Conservation (phyloP, 306 rosid species). For the Casuarina glauca region DNA sequence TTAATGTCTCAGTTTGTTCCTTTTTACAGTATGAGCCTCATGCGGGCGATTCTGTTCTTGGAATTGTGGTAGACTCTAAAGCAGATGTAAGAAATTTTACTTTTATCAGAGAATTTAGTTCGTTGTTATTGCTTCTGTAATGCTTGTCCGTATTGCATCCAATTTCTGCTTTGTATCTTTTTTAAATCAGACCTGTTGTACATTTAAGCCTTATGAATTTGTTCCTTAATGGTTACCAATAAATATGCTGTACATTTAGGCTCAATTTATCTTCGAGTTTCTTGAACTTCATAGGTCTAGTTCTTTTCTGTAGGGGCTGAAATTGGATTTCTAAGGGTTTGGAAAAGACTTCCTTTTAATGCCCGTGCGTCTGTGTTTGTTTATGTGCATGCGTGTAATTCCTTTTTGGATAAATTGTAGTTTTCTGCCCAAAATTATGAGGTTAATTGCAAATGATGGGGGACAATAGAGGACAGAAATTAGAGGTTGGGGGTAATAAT, state of each 20-base stretch:
- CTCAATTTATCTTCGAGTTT: not conserved
- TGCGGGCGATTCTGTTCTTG: slow-evolving; percentile 81
- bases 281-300: not conserved
- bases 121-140: not conserved
- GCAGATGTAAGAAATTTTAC: slow-evolving; percentile 67
- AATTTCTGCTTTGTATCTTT: not conserved
- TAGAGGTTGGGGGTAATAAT: not conserved
- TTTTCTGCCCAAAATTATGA: not conserved
- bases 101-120: slow-evolving; percentile 8
- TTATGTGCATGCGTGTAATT: not conserved
- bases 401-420: not conserved
- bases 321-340: not conserved
- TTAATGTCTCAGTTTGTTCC: slow-evolving; percentile 14
- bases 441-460: not conserved
- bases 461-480: not conserved
- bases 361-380: not conserved
- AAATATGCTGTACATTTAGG: not conserved
- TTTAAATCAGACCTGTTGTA: not conserved
- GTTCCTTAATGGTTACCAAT: not conserved
- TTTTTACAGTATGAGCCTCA: slow-evolving; percentile 78
- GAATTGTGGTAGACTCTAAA: slow-evolving; percentile 81
- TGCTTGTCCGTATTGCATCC: not conserved
- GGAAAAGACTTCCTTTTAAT: not conserved
- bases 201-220: not conserved
- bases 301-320: not conserved